These are phyloP conservation scores for Yamagishiella unicocca DNA, from an alignment of 139 green algal species.

Conservation along the genomic window DNA sequence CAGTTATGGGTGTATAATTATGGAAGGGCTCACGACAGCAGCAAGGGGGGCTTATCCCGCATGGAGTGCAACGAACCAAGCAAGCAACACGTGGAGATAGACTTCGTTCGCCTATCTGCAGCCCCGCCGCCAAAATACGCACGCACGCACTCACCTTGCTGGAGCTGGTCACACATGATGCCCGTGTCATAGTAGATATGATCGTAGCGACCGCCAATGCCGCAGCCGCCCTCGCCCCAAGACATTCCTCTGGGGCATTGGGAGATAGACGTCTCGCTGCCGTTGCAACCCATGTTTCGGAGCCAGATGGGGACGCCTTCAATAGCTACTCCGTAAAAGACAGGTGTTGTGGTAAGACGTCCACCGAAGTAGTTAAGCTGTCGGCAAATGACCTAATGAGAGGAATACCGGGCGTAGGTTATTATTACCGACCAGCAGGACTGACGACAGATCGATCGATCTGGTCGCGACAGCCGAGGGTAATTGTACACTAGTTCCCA, in stretches of 20 bases:
- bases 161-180: neutral
- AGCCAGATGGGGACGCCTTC: neutral
- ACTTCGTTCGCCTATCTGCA: neutral
- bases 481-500: neutral
- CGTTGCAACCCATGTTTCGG: neutral
- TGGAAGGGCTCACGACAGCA: neutral
- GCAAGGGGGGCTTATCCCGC: neutral
- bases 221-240: neutral
- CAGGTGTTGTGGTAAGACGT: neutral
- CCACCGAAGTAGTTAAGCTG: conserved; percentile 11
- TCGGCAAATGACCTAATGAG: neutral
- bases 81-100: neutral
- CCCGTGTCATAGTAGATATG: neutral
- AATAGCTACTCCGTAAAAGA: neutral
- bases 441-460: too few relatives aligned
- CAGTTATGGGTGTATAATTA: neutral
- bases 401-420: neutral
- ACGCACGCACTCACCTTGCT: neutral
- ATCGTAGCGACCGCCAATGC: neutral
- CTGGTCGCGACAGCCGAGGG: neutral
- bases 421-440: too few relatives aligned
- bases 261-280: neutral
- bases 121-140: neutral
- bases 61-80: neutral
- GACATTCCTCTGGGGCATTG: neutral